Percentiles rank a stretch among this genome's conserved stretches.
Evolutionary conservation across 2,329 filamentous ascomycete genomes (phyloP).

Genomic region (Colletotrichum scovillei): DNA sequence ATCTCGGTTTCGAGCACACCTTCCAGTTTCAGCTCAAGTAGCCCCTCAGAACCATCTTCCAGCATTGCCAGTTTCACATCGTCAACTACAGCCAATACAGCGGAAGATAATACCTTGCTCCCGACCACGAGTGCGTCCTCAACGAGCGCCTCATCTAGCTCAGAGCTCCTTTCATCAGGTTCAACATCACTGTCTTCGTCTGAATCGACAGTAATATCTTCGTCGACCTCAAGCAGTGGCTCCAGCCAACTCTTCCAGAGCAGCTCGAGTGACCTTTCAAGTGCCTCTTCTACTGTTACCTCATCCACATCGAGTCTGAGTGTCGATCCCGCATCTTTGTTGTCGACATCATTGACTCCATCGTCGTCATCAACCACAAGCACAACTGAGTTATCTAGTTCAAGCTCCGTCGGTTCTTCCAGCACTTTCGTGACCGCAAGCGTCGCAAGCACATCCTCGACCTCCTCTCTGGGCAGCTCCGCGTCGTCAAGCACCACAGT

Average conservation of each 20-base stretch:
- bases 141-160: background rate
- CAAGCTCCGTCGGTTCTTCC: background rate
- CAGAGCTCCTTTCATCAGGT: background rate
- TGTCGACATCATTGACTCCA: background rate
- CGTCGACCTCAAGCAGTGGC: background rate
- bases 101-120: no score
- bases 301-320: background rate
- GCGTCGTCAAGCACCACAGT: background rate
- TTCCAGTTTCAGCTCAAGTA: no score
- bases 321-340: background rate
- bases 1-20: background rate
- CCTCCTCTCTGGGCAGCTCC: background rate
- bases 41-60: background rate
- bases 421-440: background rate
- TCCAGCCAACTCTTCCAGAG: background rate
- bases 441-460: background rate
- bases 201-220: background rate
- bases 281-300: background rate
- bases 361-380: background rate
- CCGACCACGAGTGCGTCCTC: no score
- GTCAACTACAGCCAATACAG: no score
- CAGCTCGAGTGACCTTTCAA: background rate
- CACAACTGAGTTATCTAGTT: background rate
- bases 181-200: background rate
- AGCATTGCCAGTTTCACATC: background rate